Evolutionary conservation across 441 rosid species (phyloP).

Genomic region (Breynia disticha): DNA sequence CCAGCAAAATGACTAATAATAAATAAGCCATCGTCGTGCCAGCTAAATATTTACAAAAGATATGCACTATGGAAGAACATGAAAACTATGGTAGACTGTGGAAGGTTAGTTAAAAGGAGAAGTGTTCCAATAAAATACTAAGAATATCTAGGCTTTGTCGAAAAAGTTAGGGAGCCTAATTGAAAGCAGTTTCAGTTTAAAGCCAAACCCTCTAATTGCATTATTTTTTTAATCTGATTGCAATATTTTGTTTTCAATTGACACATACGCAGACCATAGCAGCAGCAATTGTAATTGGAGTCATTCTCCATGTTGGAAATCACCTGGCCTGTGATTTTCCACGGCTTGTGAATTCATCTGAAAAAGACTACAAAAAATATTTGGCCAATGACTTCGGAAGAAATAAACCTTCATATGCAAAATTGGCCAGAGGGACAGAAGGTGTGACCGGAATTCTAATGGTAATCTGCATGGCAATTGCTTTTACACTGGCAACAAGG

Average conservation of each 20-base stretch:
- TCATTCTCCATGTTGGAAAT: constrained; percentile 73
- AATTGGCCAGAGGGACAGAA: constrained; percentile 50
- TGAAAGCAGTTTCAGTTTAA: too few species aligned
- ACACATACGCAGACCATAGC: constrained; percentile 60
- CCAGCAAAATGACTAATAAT: too few species aligned
- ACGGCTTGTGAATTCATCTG: constrained; percentile 42
- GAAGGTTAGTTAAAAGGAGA: too few species aligned
- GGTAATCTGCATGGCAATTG: constrained; percentile 62
- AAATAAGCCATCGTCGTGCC: too few species aligned
- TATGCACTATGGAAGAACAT: too few species aligned
- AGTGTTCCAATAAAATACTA: too few species aligned
- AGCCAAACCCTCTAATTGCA: background rate
- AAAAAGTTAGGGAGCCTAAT: too few species aligned
- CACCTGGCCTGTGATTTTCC: constrained; percentile 92
- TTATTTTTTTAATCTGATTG: background rate
- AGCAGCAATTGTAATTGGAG: constrained; percentile 64
- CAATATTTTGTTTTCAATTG: constrained; percentile 4
- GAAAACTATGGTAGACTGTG: too few species aligned
- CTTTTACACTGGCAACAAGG: constrained; percentile 65
- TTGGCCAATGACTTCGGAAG: constrained; percentile 37
- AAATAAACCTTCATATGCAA: constrained; percentile 52
- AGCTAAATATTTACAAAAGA: too few species aligned
- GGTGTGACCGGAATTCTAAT: constrained; percentile 77
- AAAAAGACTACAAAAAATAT: constrained; percentile 24
- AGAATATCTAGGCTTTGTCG: too few species aligned